These are phyloP conservation scores for Mycena olivaceomarginata DNA, from an alignment of 768 basidiomycete species.

Conservation along the genomic window DNA sequence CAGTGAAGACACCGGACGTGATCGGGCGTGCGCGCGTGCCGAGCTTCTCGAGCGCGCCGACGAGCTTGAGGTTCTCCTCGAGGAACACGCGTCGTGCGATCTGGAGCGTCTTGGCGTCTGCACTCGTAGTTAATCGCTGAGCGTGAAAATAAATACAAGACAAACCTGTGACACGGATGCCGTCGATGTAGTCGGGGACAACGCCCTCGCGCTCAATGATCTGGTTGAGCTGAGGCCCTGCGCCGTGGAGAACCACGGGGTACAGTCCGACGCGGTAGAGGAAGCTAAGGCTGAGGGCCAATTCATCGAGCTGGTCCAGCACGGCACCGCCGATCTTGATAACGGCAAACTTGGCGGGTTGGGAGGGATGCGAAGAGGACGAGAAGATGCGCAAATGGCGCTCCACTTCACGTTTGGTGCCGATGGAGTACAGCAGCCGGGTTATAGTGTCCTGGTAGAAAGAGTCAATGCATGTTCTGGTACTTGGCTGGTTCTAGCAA, in stretches of 20 bases:
- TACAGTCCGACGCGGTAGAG: constrained; percentile 98
- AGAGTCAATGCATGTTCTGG: not conserved
- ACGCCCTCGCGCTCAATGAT: constrained; percentile 96
- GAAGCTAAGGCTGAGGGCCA: constrained; percentile 96
- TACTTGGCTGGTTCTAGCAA: not conserved
- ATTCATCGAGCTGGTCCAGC: constrained; percentile 92
- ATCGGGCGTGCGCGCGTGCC: constrained; percentile 98
- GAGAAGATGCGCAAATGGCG: constrained; percentile 99
- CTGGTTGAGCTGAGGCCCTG: constrained; percentile 95
- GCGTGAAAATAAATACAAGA: constrained; percentile 29
- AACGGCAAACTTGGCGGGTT: constrained; percentile 97
- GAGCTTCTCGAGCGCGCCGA: constrained; percentile 93
- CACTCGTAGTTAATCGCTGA: constrained; percentile 9
- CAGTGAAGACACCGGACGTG: constrained; percentile 97
- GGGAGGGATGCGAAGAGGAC: constrained; percentile 91
- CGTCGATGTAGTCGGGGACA: constrained; percentile 97
- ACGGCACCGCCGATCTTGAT: constrained; percentile 99
- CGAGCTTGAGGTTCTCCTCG: constrained; percentile 97
- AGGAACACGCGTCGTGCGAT: constrained; percentile 98
- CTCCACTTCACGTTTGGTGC: constrained; percentile 97
- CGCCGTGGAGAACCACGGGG: constrained; percentile 97
- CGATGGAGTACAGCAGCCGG: constrained; percentile 96
- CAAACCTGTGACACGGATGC: constrained; percentile 96
- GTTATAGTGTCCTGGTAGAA: constrained; percentile 93
- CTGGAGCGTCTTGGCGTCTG: constrained; percentile 95